Base-by-base conservation (phyloP, 441 rosid genomes). In the Corymbia citriodora region DNA sequence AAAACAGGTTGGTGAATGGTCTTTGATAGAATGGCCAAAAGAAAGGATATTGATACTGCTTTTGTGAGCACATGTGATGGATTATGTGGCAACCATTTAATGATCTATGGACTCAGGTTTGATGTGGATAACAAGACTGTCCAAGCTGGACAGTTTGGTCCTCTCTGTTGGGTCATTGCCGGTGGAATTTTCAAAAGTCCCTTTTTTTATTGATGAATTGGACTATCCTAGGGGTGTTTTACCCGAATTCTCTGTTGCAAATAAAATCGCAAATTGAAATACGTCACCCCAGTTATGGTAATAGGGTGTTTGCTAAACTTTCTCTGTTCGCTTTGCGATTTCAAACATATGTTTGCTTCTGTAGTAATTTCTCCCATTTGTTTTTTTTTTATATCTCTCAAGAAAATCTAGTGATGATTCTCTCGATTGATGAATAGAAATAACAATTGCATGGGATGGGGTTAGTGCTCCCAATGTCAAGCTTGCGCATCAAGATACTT, bases 11-110 rank as follows among this genome's bases (percentile, higher is more conserved):
- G 85, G n/a, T 45, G 52, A 12, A 79, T 52, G 85, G 52, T 0
- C 12, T 19, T 10, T 10, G 82, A 72, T 36, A 19, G 7, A 68
- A 72, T 72, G 85, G n/a, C n/a, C n/a, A 79, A 45, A 79, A 25
- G 53, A 25, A 7, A 23, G n/a, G 55, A 17, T 21, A 40, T 87
- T 57, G n/a, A 61, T 74, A 86, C 74, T 87, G 55, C 89, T 82
- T 21, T 89, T 81, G 90, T 61, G 90, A 91, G 90, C 68, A 79
- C 57, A 19, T 7, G 55, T 54, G 50, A 83, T 83, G 92, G 90
- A 61, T 88, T 83, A 79, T 92, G 97, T 95, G 97, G 98, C 93
- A 90, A 61, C 79, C 91, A 95, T 93, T 93, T 92, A 93, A 57
- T 93, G 93, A 87, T 48, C 52, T 68, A 88, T 45, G 53, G 52